Percentiles rank a stretch among this genome's conserved stretches.
Conservation (phyloP, 257 asterid genomes). For the Nicotiana obtusifolia region DNA sequence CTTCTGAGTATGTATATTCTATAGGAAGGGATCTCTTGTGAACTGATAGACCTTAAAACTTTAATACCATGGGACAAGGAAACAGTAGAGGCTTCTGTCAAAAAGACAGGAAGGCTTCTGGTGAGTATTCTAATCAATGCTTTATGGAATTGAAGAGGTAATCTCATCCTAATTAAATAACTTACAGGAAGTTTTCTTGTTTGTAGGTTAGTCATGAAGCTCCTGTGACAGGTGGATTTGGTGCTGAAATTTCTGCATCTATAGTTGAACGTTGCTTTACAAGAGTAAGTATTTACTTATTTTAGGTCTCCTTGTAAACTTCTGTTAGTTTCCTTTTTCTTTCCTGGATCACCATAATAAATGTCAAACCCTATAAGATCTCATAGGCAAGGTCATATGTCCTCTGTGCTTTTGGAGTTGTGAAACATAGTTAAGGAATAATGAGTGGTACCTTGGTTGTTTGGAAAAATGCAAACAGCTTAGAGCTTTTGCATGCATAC, state of each 20-base stretch:
- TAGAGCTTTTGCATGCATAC: neutral
- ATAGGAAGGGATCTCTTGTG: conserved; percentile 98
- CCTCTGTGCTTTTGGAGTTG: neutral
- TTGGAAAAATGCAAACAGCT: neutral
- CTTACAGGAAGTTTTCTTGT: neutral
- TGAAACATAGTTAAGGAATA: neutral
- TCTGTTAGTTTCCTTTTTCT: neutral
- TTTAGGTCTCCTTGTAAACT: neutral
- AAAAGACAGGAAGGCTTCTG: conserved; percentile 89
- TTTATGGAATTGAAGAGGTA: neutral
- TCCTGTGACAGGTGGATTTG: conserved; percentile 95
- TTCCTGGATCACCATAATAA: neutral
- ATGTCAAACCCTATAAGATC: neutral
- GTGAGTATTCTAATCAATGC: conserved; percentile 30
- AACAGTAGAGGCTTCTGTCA: conserved; percentile 88
- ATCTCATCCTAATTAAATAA: neutral
- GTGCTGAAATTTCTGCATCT: conserved; percentile 94
- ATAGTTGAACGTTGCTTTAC: conserved; percentile 89
- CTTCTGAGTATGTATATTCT: neutral
- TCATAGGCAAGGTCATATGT: neutral
- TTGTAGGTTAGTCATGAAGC: conserved; percentile 93
- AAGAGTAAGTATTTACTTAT: conserved; percentile 42
- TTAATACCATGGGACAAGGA: conserved; percentile 98
- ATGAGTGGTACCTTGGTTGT: neutral
- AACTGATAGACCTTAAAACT: conserved; percentile 85